Evolutionary conservation across 2,329 filamentous ascomycete genomes (phyloP), one percentile per base, ranked within the genome.

Genomic region (Colletotrichum somersetense): DNA sequence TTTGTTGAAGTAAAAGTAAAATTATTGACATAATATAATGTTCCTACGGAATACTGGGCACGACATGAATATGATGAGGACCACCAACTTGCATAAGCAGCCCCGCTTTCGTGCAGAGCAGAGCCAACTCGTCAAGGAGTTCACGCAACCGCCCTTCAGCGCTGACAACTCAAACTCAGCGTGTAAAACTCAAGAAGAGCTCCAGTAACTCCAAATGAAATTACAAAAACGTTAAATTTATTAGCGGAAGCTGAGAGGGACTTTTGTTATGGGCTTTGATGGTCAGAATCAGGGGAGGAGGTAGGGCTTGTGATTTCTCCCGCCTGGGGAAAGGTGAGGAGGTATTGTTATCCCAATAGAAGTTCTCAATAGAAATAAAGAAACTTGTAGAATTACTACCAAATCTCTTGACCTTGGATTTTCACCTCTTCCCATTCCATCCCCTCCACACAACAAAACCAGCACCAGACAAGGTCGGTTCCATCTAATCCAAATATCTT

Each of bases 181-280:
- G 11, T 16, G 35, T 1, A 6, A 38, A 38, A 50, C 16, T 53
- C 16, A 5, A 14, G 18, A 40, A 52, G 5, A 62, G n/a, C 11
- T 5, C 33, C 12, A 33, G 0, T 4, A 57, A 8, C 33, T 30
- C 2, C n/a, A 5, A 7, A 16, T 10, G 7, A 7, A 3, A 14
- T 20, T 5, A 5, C 6, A 14, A 18, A 50, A 2, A 16, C 1
- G 6, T 5, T 16, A 0, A 0, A 57, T 8, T 20, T 1, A 18
- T 1, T 18, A 7, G 14, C 26, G 40, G 12, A 3, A 16, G n/a
- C 5, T 20, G 12, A 11, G 4, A 4, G 16, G 3, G 8, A 18
- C n/a, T 8, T 33, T 10, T 5, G 55, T 1, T 23, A 35, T 42
- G 35, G 2, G 12, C 5, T 42, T 16, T 42, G 55, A 40, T 14